Percentiles rank a stretch among this genome's conserved stretches.
phyloP scores from a whole-genome alignment of 2,329 filamentous ascomycete genomes.

The Ophiostoma piceae region DNA sequence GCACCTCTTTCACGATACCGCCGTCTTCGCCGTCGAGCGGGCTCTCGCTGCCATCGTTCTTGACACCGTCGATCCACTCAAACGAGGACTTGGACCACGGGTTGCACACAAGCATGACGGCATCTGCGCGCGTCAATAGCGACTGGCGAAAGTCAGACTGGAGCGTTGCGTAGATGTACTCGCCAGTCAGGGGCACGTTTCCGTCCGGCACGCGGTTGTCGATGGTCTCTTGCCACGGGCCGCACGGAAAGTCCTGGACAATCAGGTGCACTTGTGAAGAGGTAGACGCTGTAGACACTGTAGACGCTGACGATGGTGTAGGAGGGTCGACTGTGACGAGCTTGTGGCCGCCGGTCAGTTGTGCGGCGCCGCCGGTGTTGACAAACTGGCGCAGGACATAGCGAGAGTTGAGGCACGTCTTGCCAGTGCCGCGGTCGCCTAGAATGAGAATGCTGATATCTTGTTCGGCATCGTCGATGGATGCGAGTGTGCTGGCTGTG shows the following conservation, averaged over 20 bases:
- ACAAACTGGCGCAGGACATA: conserved; percentile 14
- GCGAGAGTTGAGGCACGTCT: conserved; percentile 15
- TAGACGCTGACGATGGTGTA: background rate
- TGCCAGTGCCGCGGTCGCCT: conserved; percentile 13
- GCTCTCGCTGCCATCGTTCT: background rate
- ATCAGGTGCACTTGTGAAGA: background rate
- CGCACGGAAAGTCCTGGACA: conserved; percentile 14
- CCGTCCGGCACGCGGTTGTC: conserved; percentile 10
- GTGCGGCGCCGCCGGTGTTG: conserved; percentile 7
- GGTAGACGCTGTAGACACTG: background rate
- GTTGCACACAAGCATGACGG: conserved; percentile 19
- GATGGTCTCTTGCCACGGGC: conserved; percentile 1
- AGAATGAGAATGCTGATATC: conserved; percentile 13
- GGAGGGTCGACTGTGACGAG: conserved; percentile 5
- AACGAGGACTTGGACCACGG: conserved; percentile 15
- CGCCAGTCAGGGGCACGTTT: background rate
- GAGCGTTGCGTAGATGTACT: conserved; percentile 12
- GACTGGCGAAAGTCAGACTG: conserved; percentile 14
- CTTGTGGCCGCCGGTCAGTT: conserved; percentile 15
- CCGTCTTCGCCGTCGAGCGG: background rate
- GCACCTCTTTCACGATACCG: conserved; percentile 10
- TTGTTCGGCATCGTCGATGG: conserved; percentile 13
- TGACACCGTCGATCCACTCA: conserved; percentile 9
- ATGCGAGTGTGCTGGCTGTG: background rate
- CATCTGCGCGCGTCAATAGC: conserved; percentile 9